phyloP scores from a whole-genome alignment of 768 basidiomycete genomes.

The Calvatia gigantea region DNA sequence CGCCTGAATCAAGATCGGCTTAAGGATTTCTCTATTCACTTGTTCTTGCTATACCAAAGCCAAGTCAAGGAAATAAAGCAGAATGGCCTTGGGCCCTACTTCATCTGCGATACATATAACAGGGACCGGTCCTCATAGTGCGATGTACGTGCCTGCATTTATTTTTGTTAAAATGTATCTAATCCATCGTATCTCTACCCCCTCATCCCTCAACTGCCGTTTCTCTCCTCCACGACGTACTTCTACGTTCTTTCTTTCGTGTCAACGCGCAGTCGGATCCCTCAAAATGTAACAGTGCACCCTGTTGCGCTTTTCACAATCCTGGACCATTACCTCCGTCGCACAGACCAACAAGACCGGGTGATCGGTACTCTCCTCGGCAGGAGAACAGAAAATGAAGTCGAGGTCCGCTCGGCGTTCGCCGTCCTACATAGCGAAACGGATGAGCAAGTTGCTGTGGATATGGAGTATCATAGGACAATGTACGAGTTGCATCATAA shows the following conservation, averaged over 20 bases:
- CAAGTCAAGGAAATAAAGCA: not conserved
- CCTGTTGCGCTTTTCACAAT: constrained; percentile 93
- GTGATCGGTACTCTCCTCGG: constrained; percentile 97
- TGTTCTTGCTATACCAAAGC: constrained; percentile 17
- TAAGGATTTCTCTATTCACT: constrained; percentile 15
- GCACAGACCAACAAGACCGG: constrained; percentile 75
- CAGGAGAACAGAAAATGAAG: constrained; percentile 58
- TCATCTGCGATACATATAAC: constrained; percentile 52
- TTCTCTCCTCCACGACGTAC: not conserved
- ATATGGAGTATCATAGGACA: constrained; percentile 92
- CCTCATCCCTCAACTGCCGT: not conserved
- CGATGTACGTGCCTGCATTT: constrained; percentile 30
- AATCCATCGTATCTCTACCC: not conserved
- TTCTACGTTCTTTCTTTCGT: not conserved
- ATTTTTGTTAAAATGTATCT: not conserved
- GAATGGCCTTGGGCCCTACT: constrained; percentile 46
- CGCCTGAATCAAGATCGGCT: constrained; percentile 14
- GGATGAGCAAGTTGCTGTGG: constrained; percentile 89
- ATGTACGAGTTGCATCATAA: constrained; percentile 91
- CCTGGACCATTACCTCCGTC: constrained; percentile 94
- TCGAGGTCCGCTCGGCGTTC: constrained; percentile 84
- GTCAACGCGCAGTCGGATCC: constrained; percentile 51
- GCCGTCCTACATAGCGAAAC: constrained; percentile 93
- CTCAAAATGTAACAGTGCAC: constrained; percentile 76
- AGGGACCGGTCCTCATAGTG: constrained; percentile 28